phyloP scores from a whole-genome alignment of 257 asterid species.

The Penstemon eatonii region DNA sequence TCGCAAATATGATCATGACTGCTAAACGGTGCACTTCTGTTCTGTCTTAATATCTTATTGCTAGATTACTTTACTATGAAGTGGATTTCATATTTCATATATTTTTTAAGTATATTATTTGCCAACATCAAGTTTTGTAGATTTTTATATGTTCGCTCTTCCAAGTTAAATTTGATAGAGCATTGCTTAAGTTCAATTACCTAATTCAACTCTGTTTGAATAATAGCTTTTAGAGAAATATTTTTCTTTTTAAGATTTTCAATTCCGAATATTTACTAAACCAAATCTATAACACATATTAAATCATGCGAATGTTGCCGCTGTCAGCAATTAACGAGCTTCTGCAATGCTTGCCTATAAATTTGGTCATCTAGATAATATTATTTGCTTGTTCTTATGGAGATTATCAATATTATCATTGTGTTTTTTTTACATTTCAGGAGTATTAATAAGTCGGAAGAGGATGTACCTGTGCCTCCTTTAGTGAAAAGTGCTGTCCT shows the following conservation, averaged over 20 bases:
- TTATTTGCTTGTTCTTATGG: not conserved
- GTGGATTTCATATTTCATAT: not conserved
- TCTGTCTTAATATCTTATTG: not conserved
- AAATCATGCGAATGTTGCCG: slow-evolving; percentile 2
- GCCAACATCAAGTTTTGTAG: not conserved
- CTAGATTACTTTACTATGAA: slow-evolving; percentile 16
- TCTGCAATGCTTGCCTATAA: not conserved
- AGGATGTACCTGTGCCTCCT: slow-evolving; percentile 91
- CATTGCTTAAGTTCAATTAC: not conserved
- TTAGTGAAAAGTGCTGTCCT: slow-evolving; percentile 82
- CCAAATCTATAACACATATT: not conserved
- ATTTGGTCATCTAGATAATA: slow-evolving; percentile 6
- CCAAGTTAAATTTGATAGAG: not conserved
- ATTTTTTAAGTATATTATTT: slow-evolving; percentile 3
- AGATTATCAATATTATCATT: not conserved
- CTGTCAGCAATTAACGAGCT: slow-evolving; percentile 8
- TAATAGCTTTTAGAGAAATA: not conserved
- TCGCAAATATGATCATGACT: slow-evolving; percentile 88
- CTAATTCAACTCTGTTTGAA: slow-evolving; percentile 13
- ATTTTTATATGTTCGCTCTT: not conserved
- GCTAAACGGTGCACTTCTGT: slow-evolving; percentile 65
- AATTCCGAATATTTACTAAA: not conserved
- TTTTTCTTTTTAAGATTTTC: not conserved
- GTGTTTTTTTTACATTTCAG: slow-evolving; percentile 39
- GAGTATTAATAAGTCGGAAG: slow-evolving; percentile 82